Conservation (phyloP, 2,329 filamentous ascomycete species). For the Cordyceps tenuipes region DNA sequence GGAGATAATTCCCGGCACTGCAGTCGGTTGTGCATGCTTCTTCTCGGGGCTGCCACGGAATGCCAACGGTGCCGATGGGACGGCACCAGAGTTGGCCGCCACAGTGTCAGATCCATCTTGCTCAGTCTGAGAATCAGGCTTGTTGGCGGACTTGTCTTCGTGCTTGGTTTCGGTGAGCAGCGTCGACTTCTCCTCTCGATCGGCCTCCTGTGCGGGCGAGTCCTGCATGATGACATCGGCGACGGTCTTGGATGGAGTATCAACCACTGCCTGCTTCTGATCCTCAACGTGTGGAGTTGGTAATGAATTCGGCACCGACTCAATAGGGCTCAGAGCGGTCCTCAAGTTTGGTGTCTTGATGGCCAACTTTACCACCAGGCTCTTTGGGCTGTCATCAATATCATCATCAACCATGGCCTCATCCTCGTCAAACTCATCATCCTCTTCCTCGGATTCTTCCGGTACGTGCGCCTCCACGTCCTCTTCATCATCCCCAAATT, state of each 20-base stretch:
- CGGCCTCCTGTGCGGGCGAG: not conserved
- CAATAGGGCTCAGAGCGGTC: conserved; percentile 20
- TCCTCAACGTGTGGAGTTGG: conserved; percentile 18
- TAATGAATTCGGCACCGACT: conserved; percentile 16
- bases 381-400: conserved; percentile 41
- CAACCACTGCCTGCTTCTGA: not conserved
- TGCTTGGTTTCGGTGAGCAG: not conserved
- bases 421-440: conserved; percentile 50
- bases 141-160: not conserved
- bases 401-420: conserved; percentile 48
- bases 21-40: conserved; percentile 26
- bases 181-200: conserved; percentile 14
- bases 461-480: conserved; percentile 60
- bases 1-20: conserved; percentile 19
- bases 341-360: conserved; percentile 36
- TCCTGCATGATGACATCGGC: not conserved
- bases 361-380: conserved; percentile 67
- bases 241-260: not conserved
- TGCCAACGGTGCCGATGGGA: conserved; percentile 41
- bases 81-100: conserved; percentile 24
- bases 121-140: not conserved
- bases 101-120: conserved; percentile 8
- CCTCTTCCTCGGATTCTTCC: conserved; percentile 52
- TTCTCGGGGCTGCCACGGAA: conserved; percentile 57
- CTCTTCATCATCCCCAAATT: conserved; percentile 68